These are phyloP conservation scores for Rugonectria rugulosa DNA, from an alignment of 2,329 filamentous ascomycete species.

Conservation along the genomic window DNA sequence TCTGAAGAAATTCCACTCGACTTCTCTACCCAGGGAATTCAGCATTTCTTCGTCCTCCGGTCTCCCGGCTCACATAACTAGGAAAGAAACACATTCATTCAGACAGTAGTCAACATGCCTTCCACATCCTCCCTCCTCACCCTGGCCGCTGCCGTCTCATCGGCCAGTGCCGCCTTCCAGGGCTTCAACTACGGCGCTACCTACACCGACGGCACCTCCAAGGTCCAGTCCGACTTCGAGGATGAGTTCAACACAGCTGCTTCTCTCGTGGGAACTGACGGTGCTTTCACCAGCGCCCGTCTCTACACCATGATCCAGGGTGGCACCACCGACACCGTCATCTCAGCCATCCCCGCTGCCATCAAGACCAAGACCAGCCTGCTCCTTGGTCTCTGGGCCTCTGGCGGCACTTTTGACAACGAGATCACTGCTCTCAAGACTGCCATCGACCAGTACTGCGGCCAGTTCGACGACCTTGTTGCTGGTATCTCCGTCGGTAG, in stretches of 20 bases:
- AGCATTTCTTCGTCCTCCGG: slow-evolving; percentile 5
- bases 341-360: slow-evolving; percentile 80
- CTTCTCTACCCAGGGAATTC: not conserved
- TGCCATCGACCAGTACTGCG: slow-evolving; percentile 74
- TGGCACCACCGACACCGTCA: slow-evolving; percentile 69
- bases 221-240: slow-evolving; percentile 72
- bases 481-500: slow-evolving; percentile 86
- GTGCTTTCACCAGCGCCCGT: slow-evolving; percentile 71
- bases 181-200: slow-evolving; percentile 79
- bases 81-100: not conserved
- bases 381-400: slow-evolving; percentile 85
- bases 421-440: slow-evolving; percentile 76
- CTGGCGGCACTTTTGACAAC: slow-evolving; percentile 72
- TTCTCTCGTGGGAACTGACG: slow-evolving; percentile 67
- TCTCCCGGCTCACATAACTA: not conserved
- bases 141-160: slow-evolving; percentile 45
- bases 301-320: slow-evolving; percentile 80
- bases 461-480: slow-evolving; percentile 69
- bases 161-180: slow-evolving; percentile 52
- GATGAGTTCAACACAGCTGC: slow-evolving; percentile 72
- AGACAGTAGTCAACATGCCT: slow-evolving; percentile 40
- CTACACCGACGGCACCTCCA: slow-evolving; percentile 66
- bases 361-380: slow-evolving; percentile 81
- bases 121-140: slow-evolving; percentile 43
- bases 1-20: not conserved